A percentile compares a stretch with the other conserved stretches of the same genome.
Conservation (phyloP, 352 stramenopile species). For the Globisporangium rhizosaccharum region DNA sequence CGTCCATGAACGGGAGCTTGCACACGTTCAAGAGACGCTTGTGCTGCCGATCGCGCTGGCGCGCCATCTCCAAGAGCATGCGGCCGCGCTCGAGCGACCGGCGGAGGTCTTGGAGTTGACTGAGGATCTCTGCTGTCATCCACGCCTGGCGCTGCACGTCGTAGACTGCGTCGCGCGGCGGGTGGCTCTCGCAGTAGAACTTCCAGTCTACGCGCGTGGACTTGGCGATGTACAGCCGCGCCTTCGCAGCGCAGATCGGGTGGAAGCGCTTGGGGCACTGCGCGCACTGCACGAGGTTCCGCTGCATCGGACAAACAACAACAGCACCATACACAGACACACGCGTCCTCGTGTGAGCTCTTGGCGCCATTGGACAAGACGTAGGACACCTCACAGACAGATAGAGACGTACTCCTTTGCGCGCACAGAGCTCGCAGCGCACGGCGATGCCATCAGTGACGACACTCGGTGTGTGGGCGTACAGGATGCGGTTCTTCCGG, state of each 20-base stretch:
- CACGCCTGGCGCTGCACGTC: conserved; percentile 68
- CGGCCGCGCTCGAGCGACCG: conserved; percentile 72
- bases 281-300: conserved; percentile 45
- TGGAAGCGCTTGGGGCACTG: conserved; percentile 68
- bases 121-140: conserved; percentile 72
- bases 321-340: not conserved
- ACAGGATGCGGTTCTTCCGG: conserved; percentile 63
- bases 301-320: conserved; percentile 17
- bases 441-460: conserved; percentile 19
- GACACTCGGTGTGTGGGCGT: conserved; percentile 27
- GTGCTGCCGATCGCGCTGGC: conserved; percentile 80
- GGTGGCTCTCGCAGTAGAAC: conserved; percentile 72
- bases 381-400: not conserved
- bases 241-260: conserved; percentile 62
- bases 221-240: conserved; percentile 54
- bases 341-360: not conserved
- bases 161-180: conserved; percentile 59
- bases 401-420: conserved; percentile 25
- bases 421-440: conserved; percentile 58
- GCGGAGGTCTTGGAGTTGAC: conserved; percentile 68
- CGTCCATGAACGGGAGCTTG: conserved; percentile 54
- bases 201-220: conserved; percentile 63
- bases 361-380: not conserved
- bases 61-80: conserved; percentile 83
- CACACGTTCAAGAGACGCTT: conserved; percentile 68